Conservation (phyloP, 108 stramenopile genomes). For the Nannochloropsis oceanica region DNA sequence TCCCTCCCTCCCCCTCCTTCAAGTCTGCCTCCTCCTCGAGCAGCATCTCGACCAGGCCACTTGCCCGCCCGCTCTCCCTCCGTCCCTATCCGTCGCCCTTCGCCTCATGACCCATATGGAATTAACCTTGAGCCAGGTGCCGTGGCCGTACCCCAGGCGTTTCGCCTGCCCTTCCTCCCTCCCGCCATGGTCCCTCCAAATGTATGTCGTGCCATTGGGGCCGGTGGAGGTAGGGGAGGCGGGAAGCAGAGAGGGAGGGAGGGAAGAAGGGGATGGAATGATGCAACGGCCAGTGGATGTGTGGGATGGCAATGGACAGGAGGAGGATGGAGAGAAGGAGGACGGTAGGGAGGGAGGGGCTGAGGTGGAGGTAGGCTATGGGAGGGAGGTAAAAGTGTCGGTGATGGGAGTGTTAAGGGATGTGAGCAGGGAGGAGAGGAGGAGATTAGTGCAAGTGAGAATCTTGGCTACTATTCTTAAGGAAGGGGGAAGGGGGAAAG, state of each 20-base stretch:
- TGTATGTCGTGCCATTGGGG: neutral
- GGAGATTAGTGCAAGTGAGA: neutral
- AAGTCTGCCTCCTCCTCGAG: neutral
- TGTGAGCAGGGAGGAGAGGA: neutral
- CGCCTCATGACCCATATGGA: neutral
- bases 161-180: neutral
- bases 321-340: neutral
- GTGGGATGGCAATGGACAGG: neutral
- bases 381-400: neutral
- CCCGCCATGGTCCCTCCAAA: neutral
- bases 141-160: neutral
- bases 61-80: neutral
- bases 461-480: neutral
- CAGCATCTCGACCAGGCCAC: neutral
- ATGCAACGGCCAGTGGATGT: neutral
- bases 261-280: neutral
- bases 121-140: neutral
- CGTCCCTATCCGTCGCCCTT: neutral
- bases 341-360: neutral
- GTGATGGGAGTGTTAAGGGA: neutral
- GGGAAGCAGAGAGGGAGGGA: neutral
- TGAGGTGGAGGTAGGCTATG: neutral
- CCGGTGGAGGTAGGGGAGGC: neutral
- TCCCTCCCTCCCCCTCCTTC: neutral
- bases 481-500: neutral